Evolutionary conservation across 495 filamentous ascomycete genomes (phyloP).

Genomic region (Xylaria venustula): DNA sequence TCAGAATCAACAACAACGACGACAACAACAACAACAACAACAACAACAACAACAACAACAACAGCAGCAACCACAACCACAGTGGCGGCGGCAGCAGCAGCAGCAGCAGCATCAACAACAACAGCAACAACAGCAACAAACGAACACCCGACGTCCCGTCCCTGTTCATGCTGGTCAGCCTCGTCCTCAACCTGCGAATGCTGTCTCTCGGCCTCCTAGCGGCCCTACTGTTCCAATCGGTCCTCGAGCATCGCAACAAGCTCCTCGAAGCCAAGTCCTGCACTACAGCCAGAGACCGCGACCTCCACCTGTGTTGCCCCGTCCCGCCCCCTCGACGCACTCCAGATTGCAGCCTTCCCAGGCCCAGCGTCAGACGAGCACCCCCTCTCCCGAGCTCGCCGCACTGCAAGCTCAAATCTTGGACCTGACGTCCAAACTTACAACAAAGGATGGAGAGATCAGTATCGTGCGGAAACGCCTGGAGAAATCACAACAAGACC

Average conservation of each 20-base stretch:
- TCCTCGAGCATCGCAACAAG: slow-evolving; percentile 28
- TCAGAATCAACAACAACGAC: slow-evolving; percentile 13
- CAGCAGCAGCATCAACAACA: background rate
- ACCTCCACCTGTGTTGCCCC: slow-evolving; percentile 22
- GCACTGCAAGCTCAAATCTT: slow-evolving; percentile 32
- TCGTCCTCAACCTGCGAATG: slow-evolving; percentile 16
- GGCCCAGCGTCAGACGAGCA: slow-evolving; percentile 14
- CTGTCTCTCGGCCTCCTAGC: slow-evolving; percentile 9
- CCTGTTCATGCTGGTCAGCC: slow-evolving; percentile 17
- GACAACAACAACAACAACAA: slow-evolving; percentile 9
- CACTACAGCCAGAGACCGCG: slow-evolving; percentile 21
- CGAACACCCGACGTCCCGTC: slow-evolving; percentile 17
- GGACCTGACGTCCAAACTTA: slow-evolving; percentile 42
- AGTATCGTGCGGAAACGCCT: slow-evolving; percentile 53
- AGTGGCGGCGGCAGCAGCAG: background rate
- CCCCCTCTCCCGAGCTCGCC: slow-evolving; percentile 22
- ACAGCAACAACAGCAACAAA: slow-evolving; percentile 11
- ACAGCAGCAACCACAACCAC: slow-evolving; percentile 16
- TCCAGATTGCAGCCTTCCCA: slow-evolving; percentile 30
- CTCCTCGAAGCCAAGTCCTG: slow-evolving; percentile 16
- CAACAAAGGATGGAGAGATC: slow-evolving; percentile 48
- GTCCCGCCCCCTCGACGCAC: slow-evolving; percentile 22
- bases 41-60: background rate
- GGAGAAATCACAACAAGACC: slow-evolving; percentile 39
- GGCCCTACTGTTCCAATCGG: background rate